Conservation (phyloP, 768 basidiomycete genomes). For the Russula sp. region DNA sequence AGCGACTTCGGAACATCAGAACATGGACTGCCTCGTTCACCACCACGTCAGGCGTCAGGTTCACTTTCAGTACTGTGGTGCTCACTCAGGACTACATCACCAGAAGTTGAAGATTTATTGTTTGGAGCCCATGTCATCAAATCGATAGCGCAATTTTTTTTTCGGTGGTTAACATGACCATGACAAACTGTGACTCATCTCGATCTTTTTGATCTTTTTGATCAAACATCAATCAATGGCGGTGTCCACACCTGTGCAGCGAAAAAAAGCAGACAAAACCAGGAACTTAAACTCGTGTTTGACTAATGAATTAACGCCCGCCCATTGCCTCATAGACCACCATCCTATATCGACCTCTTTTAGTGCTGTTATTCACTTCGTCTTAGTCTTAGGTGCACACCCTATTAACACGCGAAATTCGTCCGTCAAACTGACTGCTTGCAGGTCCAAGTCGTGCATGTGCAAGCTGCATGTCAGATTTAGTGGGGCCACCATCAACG, state of each 20-base stretch:
- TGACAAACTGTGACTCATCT: conserved; percentile 7
- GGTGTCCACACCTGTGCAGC: conserved; percentile 5
- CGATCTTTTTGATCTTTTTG: neutral
- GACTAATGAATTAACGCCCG: neutral
- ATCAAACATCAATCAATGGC: conserved; percentile 4
- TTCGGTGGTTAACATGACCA: neutral
- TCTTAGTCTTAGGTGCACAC: neutral
- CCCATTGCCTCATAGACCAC: neutral
- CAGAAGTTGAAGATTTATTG: neutral
- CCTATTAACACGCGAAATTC: conserved; percentile 7
- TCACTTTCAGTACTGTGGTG: no score
- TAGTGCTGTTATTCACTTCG: no score
- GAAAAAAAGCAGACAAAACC: neutral
- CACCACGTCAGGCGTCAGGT: no score
- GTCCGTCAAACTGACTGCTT: neutral
- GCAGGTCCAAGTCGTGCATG: conserved; percentile 8
- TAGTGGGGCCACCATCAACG: neutral
- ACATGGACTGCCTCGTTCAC: neutral
- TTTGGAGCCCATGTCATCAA: neutral
- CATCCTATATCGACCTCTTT: neutral
- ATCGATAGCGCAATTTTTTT: neutral
- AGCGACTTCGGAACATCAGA: neutral
- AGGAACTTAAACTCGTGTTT: neutral
- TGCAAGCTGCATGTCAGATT: conserved; percentile 10
- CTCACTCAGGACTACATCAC: neutral